Base-by-base conservation (phyloP, 805 yeast species). In the Ascoidea tarda region DNA sequence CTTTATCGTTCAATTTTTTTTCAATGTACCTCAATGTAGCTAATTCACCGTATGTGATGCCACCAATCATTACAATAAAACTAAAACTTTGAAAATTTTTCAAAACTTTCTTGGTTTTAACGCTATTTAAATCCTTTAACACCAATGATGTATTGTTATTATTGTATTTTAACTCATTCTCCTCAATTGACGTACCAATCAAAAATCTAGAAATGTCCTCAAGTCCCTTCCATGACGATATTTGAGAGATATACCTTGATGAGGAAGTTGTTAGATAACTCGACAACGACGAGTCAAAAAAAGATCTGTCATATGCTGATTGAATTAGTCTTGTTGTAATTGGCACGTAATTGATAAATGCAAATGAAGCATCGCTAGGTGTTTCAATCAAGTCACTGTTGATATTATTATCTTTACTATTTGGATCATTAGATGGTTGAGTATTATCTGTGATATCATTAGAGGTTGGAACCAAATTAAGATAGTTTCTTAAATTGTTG, bases 281-380 rank as follows among this genome's bases (percentile, higher is more conserved):
- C 6, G 57, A 48, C 6, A 53, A 45, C 6, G 57, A 52, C 28
- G 52, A 73, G 54, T 72, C 69, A 50, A 78, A 59, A 53, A 77
- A 75, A 32, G 76, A 74, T 47, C 90, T 67, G 50, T 74, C 76
- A 57, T 82, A 79, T n/a, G 84, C 71, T 21, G 80, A 67, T 66
- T 90, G 89, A 2, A 87, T 74, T 10, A 89, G 60, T 55, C 97
- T 72, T 4, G 81, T 73, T 1, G 79, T 68, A 5, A 91, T 64
- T 2, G 99, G 98, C 0, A 88, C 84, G 33, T 79, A 84, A 0
- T 95, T 93, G 5, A 96, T 84, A 55, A 85, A 79, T 0, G 88
- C 80, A 62, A 81, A 84, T 0, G 82, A 68, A 3, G 81, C 74
- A 51, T 69, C 70, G 32, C 69, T 69, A 38, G 80, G 78, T 51